Evolutionary conservation across 2,329 filamentous ascomycete genomes (phyloP).

Genomic region (Alternaria panax): DNA sequence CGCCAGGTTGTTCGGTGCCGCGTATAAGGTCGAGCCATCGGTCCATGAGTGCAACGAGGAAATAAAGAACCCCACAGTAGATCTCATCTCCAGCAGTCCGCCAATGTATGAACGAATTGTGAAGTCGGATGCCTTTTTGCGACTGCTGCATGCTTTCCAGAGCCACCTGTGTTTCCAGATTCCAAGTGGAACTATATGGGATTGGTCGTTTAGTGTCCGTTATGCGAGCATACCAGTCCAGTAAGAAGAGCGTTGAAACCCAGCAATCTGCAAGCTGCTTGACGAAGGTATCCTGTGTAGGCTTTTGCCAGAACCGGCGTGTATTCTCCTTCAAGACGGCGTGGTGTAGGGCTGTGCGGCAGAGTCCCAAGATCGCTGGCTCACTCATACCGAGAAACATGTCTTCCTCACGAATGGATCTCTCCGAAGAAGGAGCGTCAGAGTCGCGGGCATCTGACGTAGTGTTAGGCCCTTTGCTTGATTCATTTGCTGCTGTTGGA

Average conservation of each 20-base stretch:
- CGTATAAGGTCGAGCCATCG: constrained; percentile 62
- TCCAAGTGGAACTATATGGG: constrained; percentile 65
- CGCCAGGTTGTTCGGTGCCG: constrained; percentile 49
- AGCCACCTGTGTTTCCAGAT: constrained; percentile 64
- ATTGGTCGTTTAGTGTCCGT: constrained; percentile 59
- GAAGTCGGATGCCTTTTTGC: constrained; percentile 63
- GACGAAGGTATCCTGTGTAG: constrained; percentile 57
- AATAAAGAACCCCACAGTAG: constrained; percentile 63
- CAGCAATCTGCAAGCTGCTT: constrained; percentile 60
- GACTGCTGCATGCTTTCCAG: constrained; percentile 61
- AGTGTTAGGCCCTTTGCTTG: constrained; percentile 30
- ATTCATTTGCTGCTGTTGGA: constrained; percentile 19
- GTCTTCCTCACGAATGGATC: constrained; percentile 40
- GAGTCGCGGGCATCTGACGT: constrained; percentile 39
- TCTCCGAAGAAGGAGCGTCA: constrained; percentile 38
- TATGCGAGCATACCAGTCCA: constrained; percentile 62
- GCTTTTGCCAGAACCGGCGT: constrained; percentile 54
- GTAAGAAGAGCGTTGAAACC: constrained; percentile 61
- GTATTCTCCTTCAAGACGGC: constrained; percentile 57
- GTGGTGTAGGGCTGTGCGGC: constrained; percentile 55
- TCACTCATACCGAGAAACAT: constrained; percentile 57
- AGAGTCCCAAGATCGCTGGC: constrained; percentile 58
- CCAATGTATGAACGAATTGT: constrained; percentile 66
- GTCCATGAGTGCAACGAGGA: constrained; percentile 63
- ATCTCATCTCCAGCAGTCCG: constrained; percentile 64